These are phyloP conservation scores for Coniosporium apollinis DNA, from an alignment of 495 filamentous ascomycete genomes.

Conservation along the genomic window DNA sequence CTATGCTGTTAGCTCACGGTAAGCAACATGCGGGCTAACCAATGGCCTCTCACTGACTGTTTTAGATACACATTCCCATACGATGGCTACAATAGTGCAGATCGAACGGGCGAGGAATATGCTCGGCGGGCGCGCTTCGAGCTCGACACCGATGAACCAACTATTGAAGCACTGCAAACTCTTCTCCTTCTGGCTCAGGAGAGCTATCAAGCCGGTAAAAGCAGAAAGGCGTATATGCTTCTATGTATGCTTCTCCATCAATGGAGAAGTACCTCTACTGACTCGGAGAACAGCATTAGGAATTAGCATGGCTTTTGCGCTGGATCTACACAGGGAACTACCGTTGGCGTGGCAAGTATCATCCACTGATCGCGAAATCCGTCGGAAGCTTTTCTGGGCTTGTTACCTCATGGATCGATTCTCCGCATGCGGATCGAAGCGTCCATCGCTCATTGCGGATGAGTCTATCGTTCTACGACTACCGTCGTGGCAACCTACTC, in stretches of 20 bases:
- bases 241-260: conserved; percentile 36
- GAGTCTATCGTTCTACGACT: conserved; percentile 55
- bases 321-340: conserved; percentile 57
- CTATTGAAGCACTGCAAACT: conserved; percentile 56
- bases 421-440: conserved; percentile 57
- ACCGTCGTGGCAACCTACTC: conserved; percentile 46
- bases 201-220: conserved; percentile 58
- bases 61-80: conserved; percentile 47
- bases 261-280: conserved; percentile 5
- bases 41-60: conserved; percentile 4
- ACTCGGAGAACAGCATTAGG: conserved; percentile 44
- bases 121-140: conserved; percentile 46
- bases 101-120: conserved; percentile 45
- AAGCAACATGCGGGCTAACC: conserved; percentile 9
- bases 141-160: conserved; percentile 63
- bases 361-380: conserved; percentile 50
- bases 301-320: conserved; percentile 62
- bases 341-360: conserved; percentile 38
- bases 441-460: conserved; percentile 59
- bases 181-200: conserved; percentile 59
- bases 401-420: conserved; percentile 74
- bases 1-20: conserved; percentile 56
- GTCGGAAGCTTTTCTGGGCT: conserved; percentile 65
- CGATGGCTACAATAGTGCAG: conserved; percentile 40
- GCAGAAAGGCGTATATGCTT: conserved; percentile 75